phyloP scores from a whole-genome alignment of 1,139 yeast genomes.

The Blastobotrys capitulatus region DNA sequence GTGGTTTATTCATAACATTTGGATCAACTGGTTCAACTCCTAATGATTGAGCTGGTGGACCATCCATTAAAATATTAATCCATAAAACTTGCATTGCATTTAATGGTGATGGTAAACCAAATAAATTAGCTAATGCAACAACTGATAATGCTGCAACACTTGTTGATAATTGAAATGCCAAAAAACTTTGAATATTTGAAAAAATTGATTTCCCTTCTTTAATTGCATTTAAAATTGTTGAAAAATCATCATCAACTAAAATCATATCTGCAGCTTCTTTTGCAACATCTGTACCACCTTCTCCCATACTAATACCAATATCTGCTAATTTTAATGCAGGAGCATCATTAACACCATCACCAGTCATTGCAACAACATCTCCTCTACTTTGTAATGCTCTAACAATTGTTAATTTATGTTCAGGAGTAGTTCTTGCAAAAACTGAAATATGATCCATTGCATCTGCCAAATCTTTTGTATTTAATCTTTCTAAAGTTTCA shows the following conservation, averaged over 20 bases:
- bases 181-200: constrained; percentile 86
- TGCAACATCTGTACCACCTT: constrained; percentile 95
- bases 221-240: constrained; percentile 86
- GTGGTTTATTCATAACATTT: constrained; percentile 91
- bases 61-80: constrained; percentile 98
- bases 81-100: constrained; percentile 98
- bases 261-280: constrained; percentile 99
- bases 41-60: constrained; percentile 96
- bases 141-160: constrained; percentile 91
- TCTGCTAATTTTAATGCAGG: constrained; percentile 98
- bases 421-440: constrained; percentile 96
- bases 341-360: constrained; percentile 98
- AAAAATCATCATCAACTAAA: constrained; percentile 90
- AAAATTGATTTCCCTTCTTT: constrained; percentile 97
- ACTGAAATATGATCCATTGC: constrained; percentile 80
- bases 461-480: constrained; percentile 62
- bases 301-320: constrained; percentile 97
- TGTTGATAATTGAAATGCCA: constrained; percentile 91
- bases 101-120: constrained; percentile 89
- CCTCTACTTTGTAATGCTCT: constrained; percentile 89
- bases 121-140: constrained; percentile 79
- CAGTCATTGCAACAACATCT: constrained; percentile 98
- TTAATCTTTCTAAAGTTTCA: constrained; percentile 66
- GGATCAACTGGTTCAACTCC: constrained; percentile 98
- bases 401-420: constrained; percentile 87